Base-by-base conservation (phyloP, 2,329 filamentous ascomycete genomes). In the Xylaria sp. region DNA sequence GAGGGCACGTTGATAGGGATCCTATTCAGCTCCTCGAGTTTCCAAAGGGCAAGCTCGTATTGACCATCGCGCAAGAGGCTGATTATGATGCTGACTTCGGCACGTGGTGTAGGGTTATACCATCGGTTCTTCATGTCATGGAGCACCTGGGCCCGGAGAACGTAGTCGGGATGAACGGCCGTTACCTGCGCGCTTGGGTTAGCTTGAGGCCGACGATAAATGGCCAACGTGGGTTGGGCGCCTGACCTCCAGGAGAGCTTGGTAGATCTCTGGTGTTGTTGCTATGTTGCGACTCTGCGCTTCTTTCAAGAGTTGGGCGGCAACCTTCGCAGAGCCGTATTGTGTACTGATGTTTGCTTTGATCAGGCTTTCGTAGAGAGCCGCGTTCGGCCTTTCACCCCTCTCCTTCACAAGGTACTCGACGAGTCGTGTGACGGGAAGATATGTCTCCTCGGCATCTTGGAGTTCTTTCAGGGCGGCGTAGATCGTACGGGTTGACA, bases 151-250 rank as follows among this genome's bases (percentile, higher is more conserved):
- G 88, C 86, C 42, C 94, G 89, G 27, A 96, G 82, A 5, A 93
- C 73, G 74, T 97, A 95, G 79, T 98, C 92, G 0, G 95, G 93
- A 77, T 98, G 96, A 8, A 96, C 88, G 0, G 92, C 88, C 27
- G 98, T 84, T 4, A 88, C 90, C 84, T 92, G 70, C 21, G 34
- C 30, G 42, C 17, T 34, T 5, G 65, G 64, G 67, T 70, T 64
- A 71, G 45, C 54, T 42, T 45, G n/a, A n/a, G 39, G 32, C 45
- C 1, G n/a, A 27, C 3, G 48, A 54, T 47, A 42, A n/a, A 48
- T 27, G 12, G 64, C 27, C 67, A 21, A 51, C n/a, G 19, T 32
- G 56, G 54, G 68, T 27, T 32, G 47, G 47, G 32, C 42, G 47
- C 24, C 75, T 74, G 17, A 75, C 71, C 56, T 72, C 73, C n/a